A percentile compares a stretch with the other conserved stretches of the same genome.
Conservation (phyloP, 306 rosid genomes). For the Fragaria ananassa region DNA sequence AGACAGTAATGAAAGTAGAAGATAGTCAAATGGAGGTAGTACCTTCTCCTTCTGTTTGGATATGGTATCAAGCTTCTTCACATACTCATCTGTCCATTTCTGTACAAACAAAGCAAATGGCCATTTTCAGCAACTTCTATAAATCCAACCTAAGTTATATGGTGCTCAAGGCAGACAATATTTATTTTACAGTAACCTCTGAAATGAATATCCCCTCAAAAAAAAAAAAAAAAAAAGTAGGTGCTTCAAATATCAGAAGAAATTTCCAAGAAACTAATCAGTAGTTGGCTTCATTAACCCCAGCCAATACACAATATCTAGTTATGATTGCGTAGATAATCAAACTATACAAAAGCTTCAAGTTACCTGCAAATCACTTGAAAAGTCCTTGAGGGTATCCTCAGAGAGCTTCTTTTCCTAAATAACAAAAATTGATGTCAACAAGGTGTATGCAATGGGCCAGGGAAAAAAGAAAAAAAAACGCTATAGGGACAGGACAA, state of each 20-base stretch:
- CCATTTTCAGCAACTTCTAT: background rate
- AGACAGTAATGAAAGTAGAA: background rate
- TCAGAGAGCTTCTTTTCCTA: conserved; percentile 91
- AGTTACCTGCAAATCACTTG: conserved; percentile 90
- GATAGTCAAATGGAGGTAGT: background rate
- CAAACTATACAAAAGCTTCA: conserved; percentile 9
- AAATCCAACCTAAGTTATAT: background rate
- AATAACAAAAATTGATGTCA: conserved; percentile 17
- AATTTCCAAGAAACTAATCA: background rate
- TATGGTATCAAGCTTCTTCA: conserved; percentile 75
- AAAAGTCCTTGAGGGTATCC: conserved; percentile 80
- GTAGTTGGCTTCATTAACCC: background rate
- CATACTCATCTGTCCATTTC: conserved; percentile 84
- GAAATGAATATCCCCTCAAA: background rate
- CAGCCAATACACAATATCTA: background rate
- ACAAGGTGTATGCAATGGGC: conserved; percentile 6
- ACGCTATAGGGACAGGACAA: background rate
- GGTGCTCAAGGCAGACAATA: background rate
- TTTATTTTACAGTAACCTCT: background rate
- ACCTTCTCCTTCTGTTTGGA: conserved; percentile 94
- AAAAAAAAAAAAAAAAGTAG: background rate
- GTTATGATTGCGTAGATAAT: background rate
- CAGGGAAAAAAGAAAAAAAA: background rate
- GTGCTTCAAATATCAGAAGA: background rate
- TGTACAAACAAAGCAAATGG: conserved; percentile 32